A percentile compares a stretch with the other conserved stretches of the same genome.
These are phyloP conservation scores for Ascochyta clinopodiicola DNA, from an alignment of 2,329 filamentous ascomycete species.

Conservation along the genomic window DNA sequence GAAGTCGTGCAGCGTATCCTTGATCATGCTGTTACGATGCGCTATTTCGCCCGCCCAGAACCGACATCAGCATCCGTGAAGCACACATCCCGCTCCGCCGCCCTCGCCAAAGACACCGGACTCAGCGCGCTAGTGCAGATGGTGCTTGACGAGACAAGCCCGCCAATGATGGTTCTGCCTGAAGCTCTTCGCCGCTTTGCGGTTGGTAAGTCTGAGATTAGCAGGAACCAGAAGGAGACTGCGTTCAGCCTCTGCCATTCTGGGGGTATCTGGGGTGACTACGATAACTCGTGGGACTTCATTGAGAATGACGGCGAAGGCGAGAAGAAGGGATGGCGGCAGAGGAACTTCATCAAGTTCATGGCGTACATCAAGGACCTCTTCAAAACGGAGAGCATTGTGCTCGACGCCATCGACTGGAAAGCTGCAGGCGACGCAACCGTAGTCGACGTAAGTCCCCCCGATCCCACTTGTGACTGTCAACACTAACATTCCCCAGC, in stretches of 20 bases:
- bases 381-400: constrained; percentile 35
- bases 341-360: constrained; percentile 40
- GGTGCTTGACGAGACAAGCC: constrained; percentile 32
- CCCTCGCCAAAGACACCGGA: constrained; percentile 33
- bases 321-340: constrained; percentile 40
- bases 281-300: constrained; percentile 36
- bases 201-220: constrained; percentile 33
- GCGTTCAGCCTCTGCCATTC: constrained; percentile 40
- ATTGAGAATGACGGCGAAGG: constrained; percentile 42
- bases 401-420: constrained; percentile 39
- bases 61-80: constrained; percentile 22
- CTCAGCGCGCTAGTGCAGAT: constrained; percentile 36
- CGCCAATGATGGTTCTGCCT: constrained; percentile 38
- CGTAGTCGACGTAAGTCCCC: constrained; percentile 36
- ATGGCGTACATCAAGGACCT: constrained; percentile 46
- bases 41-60: constrained; percentile 41
- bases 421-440: constrained; percentile 28
- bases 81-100: constrained; percentile 41
- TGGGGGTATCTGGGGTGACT: constrained; percentile 33
- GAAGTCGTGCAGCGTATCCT: constrained; percentile 41
- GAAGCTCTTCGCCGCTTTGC: constrained; percentile 37
- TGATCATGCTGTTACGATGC: constrained; percentile 44
- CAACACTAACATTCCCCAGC: constrained; percentile 16
- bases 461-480: not conserved
- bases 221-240: constrained; percentile 32